Percentiles rank a stretch among this genome's conserved stretches.
These are phyloP conservation scores for Malassezia caprae DNA, from an alignment of 1,284 basidiomycete genomes.

Conservation along the genomic window DNA sequence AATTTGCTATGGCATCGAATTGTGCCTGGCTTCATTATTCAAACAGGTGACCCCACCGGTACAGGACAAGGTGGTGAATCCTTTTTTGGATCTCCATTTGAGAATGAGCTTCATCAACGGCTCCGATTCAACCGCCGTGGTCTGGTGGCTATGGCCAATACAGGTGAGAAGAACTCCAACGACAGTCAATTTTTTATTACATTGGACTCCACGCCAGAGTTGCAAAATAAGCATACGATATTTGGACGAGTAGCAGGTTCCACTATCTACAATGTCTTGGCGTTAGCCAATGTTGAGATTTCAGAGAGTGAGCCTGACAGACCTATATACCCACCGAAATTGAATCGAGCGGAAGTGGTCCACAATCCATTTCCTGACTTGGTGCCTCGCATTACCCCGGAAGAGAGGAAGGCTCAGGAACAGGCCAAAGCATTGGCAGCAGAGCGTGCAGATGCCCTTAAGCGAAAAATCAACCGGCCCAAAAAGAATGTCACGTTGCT, in stretches of 20 bases:
- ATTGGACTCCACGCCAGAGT: slow-evolving; percentile 40
- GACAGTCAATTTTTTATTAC: slow-evolving; percentile 49
- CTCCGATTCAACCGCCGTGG: slow-evolving; percentile 72
- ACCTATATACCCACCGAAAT: slow-evolving; percentile 82
- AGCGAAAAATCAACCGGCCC: slow-evolving; percentile 17
- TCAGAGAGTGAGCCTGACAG: slow-evolving; percentile 56
- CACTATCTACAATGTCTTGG: slow-evolving; percentile 50
- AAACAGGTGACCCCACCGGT: slow-evolving; percentile 88
- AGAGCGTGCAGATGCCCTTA: neutral
- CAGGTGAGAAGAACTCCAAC: slow-evolving; percentile 54
- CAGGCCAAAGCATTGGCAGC: neutral
- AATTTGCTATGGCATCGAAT: slow-evolving; percentile 83
- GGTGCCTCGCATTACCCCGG: slow-evolving; percentile 86
- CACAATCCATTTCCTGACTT: slow-evolving; percentile 93
- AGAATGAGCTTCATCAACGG: slow-evolving; percentile 86
- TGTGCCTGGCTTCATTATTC: slow-evolving; percentile 77
- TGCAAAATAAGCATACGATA: slow-evolving; percentile 42
- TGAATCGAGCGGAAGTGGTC: slow-evolving; percentile 68
- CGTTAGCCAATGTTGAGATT: slow-evolving; percentile 74
- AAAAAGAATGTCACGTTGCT: slow-evolving; percentile 32
- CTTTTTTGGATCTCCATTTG: slow-evolving; percentile 62
- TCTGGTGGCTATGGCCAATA: slow-evolving; percentile 86
- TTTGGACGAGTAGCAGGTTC: slow-evolving; percentile 34
- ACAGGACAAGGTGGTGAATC: slow-evolving; percentile 68
- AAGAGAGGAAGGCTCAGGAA: slow-evolving; percentile 71